Percentiles rank a stretch among this genome's conserved stretches.
Evolutionary conservation across 805 yeast species (phyloP).

Genomic region (Metschnikowia borealis): DNA sequence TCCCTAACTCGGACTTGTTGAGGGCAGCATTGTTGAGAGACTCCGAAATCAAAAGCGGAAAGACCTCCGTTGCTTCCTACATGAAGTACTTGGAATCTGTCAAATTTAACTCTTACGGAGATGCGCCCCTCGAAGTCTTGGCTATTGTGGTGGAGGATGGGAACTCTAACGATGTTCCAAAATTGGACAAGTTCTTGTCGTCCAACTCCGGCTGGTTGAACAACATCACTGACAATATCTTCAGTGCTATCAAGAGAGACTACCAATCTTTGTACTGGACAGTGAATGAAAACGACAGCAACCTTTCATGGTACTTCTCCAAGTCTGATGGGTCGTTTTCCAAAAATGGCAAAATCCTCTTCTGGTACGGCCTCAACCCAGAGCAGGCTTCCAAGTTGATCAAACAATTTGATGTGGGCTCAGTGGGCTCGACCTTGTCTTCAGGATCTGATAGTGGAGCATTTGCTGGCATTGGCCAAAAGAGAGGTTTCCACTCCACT

Average conservation of each 20-base stretch:
- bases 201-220: conserved; percentile 94
- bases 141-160: conserved; percentile 65
- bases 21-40: conserved; percentile 76
- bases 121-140: conserved; percentile 91
- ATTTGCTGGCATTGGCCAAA: conserved; percentile 44
- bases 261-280: conserved; percentile 78
- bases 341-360: conserved; percentile 81
- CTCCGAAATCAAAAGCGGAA: conserved; percentile 65
- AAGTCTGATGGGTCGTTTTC: conserved; percentile 93
- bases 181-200: conserved; percentile 80
- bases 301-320: conserved; percentile 86
- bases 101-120: conserved; percentile 78
- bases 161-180: conserved; percentile 48
- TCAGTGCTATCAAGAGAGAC: conserved; percentile 75
- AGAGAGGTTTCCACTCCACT: conserved; percentile 41
- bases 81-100: conserved; percentile 62
- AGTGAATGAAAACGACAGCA: conserved; percentile 84
- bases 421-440: conserved; percentile 33
- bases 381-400: conserved; percentile 61
- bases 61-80: conserved; percentile 75
- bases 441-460: conserved; percentile 44
- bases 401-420: conserved; percentile 40
- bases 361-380: conserved; percentile 90
- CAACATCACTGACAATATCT: conserved; percentile 92
- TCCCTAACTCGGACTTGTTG: conserved; percentile 69